phyloP scores from a whole-genome alignment of 495 filamentous ascomycete species.

The Amniculicola lignicola region DNA sequence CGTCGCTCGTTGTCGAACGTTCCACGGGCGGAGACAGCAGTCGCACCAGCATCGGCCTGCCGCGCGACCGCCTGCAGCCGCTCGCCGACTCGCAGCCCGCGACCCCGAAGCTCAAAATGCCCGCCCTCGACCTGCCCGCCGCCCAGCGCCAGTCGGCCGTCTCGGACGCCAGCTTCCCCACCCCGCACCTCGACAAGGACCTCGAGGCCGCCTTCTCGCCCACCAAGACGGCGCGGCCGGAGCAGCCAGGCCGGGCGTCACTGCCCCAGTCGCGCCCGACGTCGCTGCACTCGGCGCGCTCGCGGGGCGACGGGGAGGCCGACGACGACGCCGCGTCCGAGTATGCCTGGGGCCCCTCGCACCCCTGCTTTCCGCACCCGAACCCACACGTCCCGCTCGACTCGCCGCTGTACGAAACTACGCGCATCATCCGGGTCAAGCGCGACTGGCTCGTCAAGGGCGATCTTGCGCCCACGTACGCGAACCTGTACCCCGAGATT shows the following conservation, averaged over 20 bases:
- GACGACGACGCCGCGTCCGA: slow-evolving; percentile 49
- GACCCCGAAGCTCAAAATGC: slow-evolving; percentile 18
- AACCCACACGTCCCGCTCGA: slow-evolving; percentile 85
- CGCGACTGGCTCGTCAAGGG: slow-evolving; percentile 88
- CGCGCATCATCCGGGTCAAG: slow-evolving; percentile 84
- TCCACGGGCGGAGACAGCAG: slow-evolving; percentile 53
- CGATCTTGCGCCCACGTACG: slow-evolving; percentile 89
- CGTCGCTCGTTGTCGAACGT: slow-evolving; percentile 63
- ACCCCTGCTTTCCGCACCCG: slow-evolving; percentile 87
- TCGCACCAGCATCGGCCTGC: slow-evolving; percentile 65
- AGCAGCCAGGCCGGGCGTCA: slow-evolving; percentile 18
- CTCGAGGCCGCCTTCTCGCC: slow-evolving; percentile 27
- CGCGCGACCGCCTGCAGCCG: slow-evolving; percentile 51
- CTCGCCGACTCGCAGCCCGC: slow-evolving; percentile 18
- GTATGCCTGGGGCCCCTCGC: slow-evolving; percentile 75
- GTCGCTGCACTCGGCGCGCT: slow-evolving; percentile 30
- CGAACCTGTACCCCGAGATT: slow-evolving; percentile 93
- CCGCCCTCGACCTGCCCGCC: not conserved
- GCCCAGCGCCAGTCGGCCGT: not conserved
- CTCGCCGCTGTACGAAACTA: slow-evolving; percentile 68
- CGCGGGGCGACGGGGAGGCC: slow-evolving; percentile 50
- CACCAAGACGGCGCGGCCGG: slow-evolving; percentile 27
- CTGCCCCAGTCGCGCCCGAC: slow-evolving; percentile 29
- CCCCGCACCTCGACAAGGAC: slow-evolving; percentile 19
- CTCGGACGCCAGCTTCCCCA: slow-evolving; percentile 14